Evolutionary conservation across 768 basidiomycete genomes (phyloP), one percentile per base, ranked within the genome.

Genomic region (Coprinopsis cinerea): DNA sequence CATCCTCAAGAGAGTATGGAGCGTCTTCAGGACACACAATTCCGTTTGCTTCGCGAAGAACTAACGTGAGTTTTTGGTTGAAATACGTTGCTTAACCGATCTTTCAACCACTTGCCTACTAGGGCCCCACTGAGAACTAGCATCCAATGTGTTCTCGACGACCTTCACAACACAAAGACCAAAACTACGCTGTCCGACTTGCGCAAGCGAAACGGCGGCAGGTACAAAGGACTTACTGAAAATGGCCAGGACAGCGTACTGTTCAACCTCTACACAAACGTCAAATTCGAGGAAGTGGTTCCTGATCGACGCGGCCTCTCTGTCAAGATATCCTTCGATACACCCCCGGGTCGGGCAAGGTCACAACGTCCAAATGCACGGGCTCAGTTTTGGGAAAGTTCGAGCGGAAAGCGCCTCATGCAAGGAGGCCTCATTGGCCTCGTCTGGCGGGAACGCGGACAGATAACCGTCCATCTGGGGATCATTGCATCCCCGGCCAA

Each of bases 41-140:
- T 85, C 61, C 78, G 88, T 27, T 71, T 89, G 0, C 65, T 90
- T 28, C 70, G 88, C 30, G 88, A 88, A 54, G 88, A 90, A 49
- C 64, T 85, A 15, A 83, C 75, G 78, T 84, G 56, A 20, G 78
- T 59, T 5, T 27, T 20, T 49, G 11, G 36, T 39, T 39, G 10
- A 39, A 32, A 32, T 48, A 22, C 52, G 14, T 4, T 18, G n/a
- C 1, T 1, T 39, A 39, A 5, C 32, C 35, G n/a, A 17, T 4
- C n/a, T 27, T 15, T 27, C 42, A 32, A 28, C 54, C 28, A 37
- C 39, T 32, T 36, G 20, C 9, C 22, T 35, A 45, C 2, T 44
- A 82, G 81, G 3, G 79, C 81, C 0, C 73, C 81, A 0, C 59
- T 83, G 24, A 70, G 82, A 5, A 68, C 60, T 11, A 74, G 81